These are phyloP conservation scores for Athelia sp. DNA, from an alignment of 1,284 basidiomycete species.

Conservation along the genomic window DNA sequence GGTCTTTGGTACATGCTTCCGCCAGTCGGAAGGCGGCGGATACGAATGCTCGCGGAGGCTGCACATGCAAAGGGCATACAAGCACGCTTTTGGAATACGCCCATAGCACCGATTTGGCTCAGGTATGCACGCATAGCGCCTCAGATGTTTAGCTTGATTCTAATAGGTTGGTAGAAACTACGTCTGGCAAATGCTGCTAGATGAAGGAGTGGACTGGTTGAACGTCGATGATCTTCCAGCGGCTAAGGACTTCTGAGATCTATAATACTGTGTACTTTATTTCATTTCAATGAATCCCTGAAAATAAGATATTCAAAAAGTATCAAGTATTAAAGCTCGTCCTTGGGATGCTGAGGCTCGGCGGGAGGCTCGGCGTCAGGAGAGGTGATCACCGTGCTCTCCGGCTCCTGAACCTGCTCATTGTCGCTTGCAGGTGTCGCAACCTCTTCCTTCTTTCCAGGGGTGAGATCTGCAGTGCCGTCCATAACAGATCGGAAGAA, in stretches of 20 bases:
- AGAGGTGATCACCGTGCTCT: conserved; percentile 36
- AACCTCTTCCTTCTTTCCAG: conserved; percentile 35
- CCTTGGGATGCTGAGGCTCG: background rate
- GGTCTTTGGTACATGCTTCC: conserved; percentile 23
- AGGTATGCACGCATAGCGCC: background rate
- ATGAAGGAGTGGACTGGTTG: conserved; percentile 46
- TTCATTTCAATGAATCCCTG: no score
- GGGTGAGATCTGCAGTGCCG: conserved; percentile 52
- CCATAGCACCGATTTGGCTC: conserved; percentile 11
- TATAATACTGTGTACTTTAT: no score
- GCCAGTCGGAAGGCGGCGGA: conserved; percentile 1
- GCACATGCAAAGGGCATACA: conserved; percentile 41
- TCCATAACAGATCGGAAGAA: conserved; percentile 67
- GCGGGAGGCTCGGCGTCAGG: background rate
- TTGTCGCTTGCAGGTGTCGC: conserved; percentile 39
- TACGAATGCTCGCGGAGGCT: conserved; percentile 34
- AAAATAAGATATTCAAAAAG: no score
- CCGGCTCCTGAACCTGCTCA: conserved; percentile 43
- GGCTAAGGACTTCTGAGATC: conserved; percentile 36
- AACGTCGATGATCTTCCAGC: conserved; percentile 50
- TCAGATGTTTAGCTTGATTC: conserved; percentile 36
- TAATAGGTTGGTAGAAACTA: conserved; percentile 25
- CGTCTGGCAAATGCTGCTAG: conserved; percentile 37
- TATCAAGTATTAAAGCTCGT: background rate
- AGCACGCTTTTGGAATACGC: conserved; percentile 51